Percentiles rank a stretch among this genome's conserved stretches.
These are phyloP conservation scores for Mytilinidion resinicola DNA, from an alignment of 495 filamentous ascomycete genomes.

Conservation along the genomic window DNA sequence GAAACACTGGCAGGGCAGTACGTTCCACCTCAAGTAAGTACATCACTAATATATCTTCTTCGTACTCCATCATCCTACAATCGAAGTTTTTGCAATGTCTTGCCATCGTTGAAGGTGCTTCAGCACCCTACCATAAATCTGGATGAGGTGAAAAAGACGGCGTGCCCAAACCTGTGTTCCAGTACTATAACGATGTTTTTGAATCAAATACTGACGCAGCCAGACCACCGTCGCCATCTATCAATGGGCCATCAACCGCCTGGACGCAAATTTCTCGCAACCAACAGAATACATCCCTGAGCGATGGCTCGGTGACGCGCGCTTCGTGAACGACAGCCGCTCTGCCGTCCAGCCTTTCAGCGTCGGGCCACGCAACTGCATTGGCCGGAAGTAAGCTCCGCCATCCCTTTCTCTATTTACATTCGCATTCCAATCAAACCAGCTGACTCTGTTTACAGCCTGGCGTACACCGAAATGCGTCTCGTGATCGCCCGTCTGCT, in stretches of 20 bases:
- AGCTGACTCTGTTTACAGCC: slow-evolving; percentile 10
- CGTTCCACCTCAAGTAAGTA: background rate
- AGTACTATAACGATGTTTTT: too few species aligned
- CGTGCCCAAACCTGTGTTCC: too few species aligned
- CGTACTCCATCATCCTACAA: background rate
- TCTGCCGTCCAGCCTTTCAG: slow-evolving; percentile 22
- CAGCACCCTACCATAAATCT: too few species aligned
- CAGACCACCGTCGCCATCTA: slow-evolving; percentile 40
- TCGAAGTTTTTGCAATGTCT: too few species aligned
- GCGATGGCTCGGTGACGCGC: slow-evolving; percentile 38
- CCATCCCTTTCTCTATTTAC: slow-evolving; percentile 3
- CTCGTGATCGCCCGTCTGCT: slow-evolving; percentile 47
- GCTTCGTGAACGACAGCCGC: slow-evolving; percentile 25
- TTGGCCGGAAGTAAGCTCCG: slow-evolving; percentile 26
- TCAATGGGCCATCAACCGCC: slow-evolving; percentile 37
- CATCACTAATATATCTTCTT: background rate
- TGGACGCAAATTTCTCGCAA: slow-evolving; percentile 35
- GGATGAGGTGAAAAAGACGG: too few species aligned
- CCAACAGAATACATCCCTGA: slow-evolving; percentile 41
- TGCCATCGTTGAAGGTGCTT: slow-evolving; percentile 18
- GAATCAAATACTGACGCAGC: background rate
- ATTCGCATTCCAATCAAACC: background rate
- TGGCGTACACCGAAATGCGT: slow-evolving; percentile 49
- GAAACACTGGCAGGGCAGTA: slow-evolving; percentile 16
- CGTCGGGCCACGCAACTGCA: slow-evolving; percentile 28